Conservation (phyloP, 805 yeast species). For the Wickerhamomyces tratensis region DNA sequence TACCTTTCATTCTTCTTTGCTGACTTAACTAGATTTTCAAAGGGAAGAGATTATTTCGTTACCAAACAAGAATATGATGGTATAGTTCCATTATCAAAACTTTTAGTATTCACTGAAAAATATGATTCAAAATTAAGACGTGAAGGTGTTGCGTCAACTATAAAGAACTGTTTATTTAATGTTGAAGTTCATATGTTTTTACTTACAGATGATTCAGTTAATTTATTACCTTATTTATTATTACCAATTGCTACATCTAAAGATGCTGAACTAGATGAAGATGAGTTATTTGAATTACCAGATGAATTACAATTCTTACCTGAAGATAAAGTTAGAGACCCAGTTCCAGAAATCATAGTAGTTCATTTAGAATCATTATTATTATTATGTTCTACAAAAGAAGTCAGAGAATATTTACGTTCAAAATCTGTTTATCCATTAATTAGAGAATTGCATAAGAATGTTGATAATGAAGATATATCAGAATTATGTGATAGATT, state of each 20-base stretch:
- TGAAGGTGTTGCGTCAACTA: slow-evolving; percentile 87
- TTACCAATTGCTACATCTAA: slow-evolving; percentile 75
- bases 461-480: slow-evolving; percentile 34
- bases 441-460: slow-evolving; percentile 77
- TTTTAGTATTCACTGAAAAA: slow-evolving; percentile 74
- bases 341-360: slow-evolving; percentile 50
- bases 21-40: slow-evolving; percentile 68
- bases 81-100: slow-evolving; percentile 72
- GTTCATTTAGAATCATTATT: slow-evolving; percentile 75
- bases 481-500: slow-evolving; percentile 70
- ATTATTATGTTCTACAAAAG: slow-evolving; percentile 66
- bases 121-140: slow-evolving; percentile 73
- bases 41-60: slow-evolving; percentile 72
- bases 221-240: slow-evolving; percentile 71
- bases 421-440: slow-evolving; percentile 78
- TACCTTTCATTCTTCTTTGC: slow-evolving; percentile 84
- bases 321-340: slow-evolving; percentile 70
- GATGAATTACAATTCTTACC: slow-evolving; percentile 78
- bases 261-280: slow-evolving; percentile 61
- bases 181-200: slow-evolving; percentile 54
- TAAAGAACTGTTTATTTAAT: slow-evolving; percentile 84
- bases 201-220: slow-evolving; percentile 51
- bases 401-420: slow-evolving; percentile 69
- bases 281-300: slow-evolving; percentile 81
- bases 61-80: slow-evolving; percentile 63